phyloP scores from a whole-genome alignment of 352 stramenopile species.

The Vaucheria bursata region DNA sequence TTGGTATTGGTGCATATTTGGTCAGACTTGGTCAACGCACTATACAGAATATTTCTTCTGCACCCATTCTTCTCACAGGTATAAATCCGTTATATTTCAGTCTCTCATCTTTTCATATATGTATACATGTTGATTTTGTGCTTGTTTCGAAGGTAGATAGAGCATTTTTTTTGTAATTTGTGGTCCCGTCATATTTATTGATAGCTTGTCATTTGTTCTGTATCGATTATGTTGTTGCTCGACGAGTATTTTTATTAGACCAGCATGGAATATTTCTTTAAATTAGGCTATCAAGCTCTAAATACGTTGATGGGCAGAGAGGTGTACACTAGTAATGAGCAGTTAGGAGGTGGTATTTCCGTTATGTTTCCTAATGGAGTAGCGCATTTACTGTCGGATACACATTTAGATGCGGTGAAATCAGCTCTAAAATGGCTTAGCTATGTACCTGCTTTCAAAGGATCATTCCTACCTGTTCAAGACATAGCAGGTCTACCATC shows the following conservation, averaged over 20 bases:
- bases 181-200: too few relatives aligned
- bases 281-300: constrained; percentile 67
- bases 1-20: constrained; percentile 99
- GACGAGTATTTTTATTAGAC: too few relatives aligned
- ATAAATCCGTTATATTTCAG: too few relatives aligned
- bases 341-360: constrained; percentile 90
- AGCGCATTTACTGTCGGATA: constrained; percentile 88
- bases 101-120: not conserved
- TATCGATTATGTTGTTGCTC: too few relatives aligned
- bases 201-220: too few relatives aligned
- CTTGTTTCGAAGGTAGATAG: not conserved
- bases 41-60: constrained; percentile 92
- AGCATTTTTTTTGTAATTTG: not conserved
- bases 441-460: constrained; percentile 73
- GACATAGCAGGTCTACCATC: constrained; percentile 66
- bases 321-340: constrained; percentile 99
- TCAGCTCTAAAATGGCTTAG: constrained; percentile 95
- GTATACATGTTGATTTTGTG: too few relatives aligned
- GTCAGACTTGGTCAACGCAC: constrained; percentile 96
- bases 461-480: constrained; percentile 65
- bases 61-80: constrained; percentile 98
- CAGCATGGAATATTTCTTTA: too few relatives aligned
- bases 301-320: constrained; percentile 99
- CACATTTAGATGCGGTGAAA: constrained; percentile 89
- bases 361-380: constrained; percentile 99